phyloP scores from a whole-genome alignment of 495 filamentous ascomycete genomes.

The Aspergillus funiculosus region DNA sequence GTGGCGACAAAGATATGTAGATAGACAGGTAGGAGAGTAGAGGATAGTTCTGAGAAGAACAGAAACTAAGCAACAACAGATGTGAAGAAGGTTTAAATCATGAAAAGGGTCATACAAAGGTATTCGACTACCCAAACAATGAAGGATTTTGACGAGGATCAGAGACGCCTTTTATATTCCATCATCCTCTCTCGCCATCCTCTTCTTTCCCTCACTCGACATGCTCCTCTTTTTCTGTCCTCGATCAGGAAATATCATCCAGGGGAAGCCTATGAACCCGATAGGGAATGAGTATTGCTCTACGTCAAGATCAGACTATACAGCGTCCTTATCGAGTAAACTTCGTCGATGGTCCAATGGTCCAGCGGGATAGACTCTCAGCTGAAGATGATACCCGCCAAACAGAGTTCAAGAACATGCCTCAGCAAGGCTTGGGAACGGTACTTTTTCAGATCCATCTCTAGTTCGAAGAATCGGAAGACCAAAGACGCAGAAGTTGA shows the following conservation, averaged over 20 bases:
- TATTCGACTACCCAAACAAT: too few species aligned
- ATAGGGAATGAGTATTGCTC: background rate
- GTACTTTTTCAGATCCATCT: too few species aligned
- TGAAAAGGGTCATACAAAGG: too few species aligned
- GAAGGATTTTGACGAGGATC: too few species aligned
- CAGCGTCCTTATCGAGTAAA: background rate
- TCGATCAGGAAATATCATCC: background rate
- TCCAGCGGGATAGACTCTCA: background rate
- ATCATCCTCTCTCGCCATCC: too few species aligned
- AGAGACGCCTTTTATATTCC: too few species aligned
- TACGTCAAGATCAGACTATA: background rate
- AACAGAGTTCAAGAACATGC: background rate
- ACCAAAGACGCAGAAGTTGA: background rate
- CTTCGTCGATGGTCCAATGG: background rate
- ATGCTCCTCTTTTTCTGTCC: too few species aligned
- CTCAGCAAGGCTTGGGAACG: too few species aligned
- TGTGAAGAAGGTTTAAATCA: too few species aligned
- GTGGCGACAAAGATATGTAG: background rate
- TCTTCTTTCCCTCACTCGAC: too few species aligned
- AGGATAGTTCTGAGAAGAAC: background rate
- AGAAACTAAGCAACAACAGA: too few species aligned
- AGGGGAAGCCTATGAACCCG: too few species aligned
- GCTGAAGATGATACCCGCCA: background rate
- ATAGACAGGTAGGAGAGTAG: background rate
- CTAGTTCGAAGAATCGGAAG: background rate